A percentile compares a stretch with the other conserved stretches of the same genome.
Evolutionary conservation across 148 eudicot species (phyloP).

Genomic region (Chenopodium album): DNA sequence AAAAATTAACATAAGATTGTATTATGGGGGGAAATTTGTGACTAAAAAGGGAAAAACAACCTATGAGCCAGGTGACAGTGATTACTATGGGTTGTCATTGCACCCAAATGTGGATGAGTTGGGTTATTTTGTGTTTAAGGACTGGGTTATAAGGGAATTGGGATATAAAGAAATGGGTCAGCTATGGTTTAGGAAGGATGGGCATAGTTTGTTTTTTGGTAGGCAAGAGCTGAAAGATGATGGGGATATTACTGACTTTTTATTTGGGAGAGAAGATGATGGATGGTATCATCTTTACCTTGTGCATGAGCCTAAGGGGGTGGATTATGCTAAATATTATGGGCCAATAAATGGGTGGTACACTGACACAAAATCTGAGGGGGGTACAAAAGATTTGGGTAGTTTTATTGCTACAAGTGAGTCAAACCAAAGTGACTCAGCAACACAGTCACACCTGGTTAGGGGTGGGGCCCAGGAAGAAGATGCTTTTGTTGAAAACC

Average conservation of each 20-base stretch:
- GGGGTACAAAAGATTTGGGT: not conserved
- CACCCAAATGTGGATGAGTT: not conserved
- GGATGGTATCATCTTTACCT: not conserved
- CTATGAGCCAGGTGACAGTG: not conserved
- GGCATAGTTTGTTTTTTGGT: not conserved
- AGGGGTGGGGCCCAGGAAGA: too few species aligned
- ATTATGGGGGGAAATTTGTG: not conserved
- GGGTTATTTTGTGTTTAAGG: not conserved
- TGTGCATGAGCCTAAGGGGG: not conserved
- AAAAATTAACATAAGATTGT: not conserved
- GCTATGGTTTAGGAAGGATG: not conserved
- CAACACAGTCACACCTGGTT: too few species aligned
- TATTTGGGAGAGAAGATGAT: not conserved
- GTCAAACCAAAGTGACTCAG: too few species aligned
- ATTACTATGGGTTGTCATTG: not conserved
- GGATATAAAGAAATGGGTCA: not conserved
- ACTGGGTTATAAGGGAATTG: not conserved
- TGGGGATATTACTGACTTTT: not conserved
- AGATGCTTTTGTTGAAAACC: too few species aligned
- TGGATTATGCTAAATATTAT: rapidly evolving
- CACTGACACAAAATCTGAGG: not conserved
- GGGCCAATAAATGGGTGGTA: not conserved
- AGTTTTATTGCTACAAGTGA: too few species aligned
- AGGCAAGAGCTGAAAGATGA: not conserved
- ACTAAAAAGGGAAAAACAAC: not conserved